Percentiles rank a stretch among this genome's conserved stretches.
phyloP scores from a whole-genome alignment of 2,329 filamentous ascomycete genomes.

The Fusarium fujikuroi region DNA sequence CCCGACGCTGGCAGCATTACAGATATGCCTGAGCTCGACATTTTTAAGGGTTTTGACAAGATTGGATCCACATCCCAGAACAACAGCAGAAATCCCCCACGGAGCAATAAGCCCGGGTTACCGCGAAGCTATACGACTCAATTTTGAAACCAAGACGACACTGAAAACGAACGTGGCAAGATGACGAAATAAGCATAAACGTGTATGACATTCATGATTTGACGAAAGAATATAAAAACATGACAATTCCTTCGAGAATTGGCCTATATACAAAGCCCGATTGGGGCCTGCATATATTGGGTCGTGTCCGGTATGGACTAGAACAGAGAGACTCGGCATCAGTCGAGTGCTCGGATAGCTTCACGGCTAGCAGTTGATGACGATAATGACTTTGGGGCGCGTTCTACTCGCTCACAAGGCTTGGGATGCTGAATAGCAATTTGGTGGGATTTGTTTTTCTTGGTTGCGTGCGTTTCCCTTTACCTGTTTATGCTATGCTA shows the following conservation, averaged over 20 bases:
- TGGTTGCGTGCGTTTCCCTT: conserved; percentile 34
- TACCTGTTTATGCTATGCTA: conserved; percentile 25
- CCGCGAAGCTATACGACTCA: conserved; percentile 48
- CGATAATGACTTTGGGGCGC: conserved; percentile 46
- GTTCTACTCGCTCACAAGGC: conserved; percentile 34
- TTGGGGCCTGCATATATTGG: conserved; percentile 23
- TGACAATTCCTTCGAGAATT: conserved; percentile 27
- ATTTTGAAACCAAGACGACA: conserved; percentile 39
- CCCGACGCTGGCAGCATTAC: conserved; percentile 63
- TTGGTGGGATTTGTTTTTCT: conserved; percentile 25
- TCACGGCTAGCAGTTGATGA: conserved; percentile 47
- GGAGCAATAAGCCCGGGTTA: conserved; percentile 44
- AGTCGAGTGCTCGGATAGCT: conserved; percentile 38
- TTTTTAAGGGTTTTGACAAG: conserved; percentile 79
- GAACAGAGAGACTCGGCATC: conserved; percentile 36
- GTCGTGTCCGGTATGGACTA: conserved; percentile 38
- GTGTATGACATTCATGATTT: conserved; percentile 44
- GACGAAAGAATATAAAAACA: conserved; percentile 40
- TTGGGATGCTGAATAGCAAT: conserved; percentile 39
- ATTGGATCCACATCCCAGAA: conserved; percentile 65
- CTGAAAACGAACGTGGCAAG: conserved; percentile 20
- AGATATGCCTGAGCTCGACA: conserved; percentile 72
- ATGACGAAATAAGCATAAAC: conserved; percentile 40
- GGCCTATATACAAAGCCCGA: conserved; percentile 16
- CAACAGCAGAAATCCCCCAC: conserved; percentile 26